Evolutionary conservation across 805 yeast species (phyloP), one percentile per base, ranked within the genome.

Genomic region (Candida boleticola): DNA sequence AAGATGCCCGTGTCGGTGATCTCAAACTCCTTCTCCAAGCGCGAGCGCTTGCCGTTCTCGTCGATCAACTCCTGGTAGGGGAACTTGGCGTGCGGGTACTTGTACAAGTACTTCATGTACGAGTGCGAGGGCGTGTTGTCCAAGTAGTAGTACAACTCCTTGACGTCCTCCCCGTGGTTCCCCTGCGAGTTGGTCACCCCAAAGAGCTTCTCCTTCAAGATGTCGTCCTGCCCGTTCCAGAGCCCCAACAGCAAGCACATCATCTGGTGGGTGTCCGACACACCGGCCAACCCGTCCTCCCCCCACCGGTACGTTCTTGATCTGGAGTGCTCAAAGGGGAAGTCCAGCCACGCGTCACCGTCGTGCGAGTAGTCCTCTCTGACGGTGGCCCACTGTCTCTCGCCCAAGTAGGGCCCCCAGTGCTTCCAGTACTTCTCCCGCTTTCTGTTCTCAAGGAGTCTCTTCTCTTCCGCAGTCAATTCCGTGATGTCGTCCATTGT

Each of bases 131-230:
- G 97, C 10, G 95, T 86, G 64, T 88, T 89, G 66, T 89, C 97
- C 46, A 89, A 73, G 57, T 89, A 89, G 59, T 80, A 89, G 60
- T 86, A 86, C 50, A 82, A 62, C 57, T 86, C 95, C 66, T 89
- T 89, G 46, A 88, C 96, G 61, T 89, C 97, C 60, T 89, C 97
- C 42, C 97, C 97, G 61, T 89, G 97, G 61, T 90, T 90, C 10
- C 97, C 97, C 60, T 89, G 90, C 11, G 87, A 89, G 39, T 95
- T 95, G 21, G 96, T 89, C 30, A 89, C 76, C 2, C 97, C 97
- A 61, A 83, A 89, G 47, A 85, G 71, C 49, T 88, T 82, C 59
- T 89, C 97, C 63, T 89, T 89, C 61, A 89, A 73, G 51, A 88
- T 77, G 33, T 79, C 82, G 64, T 89, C 97, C 51, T 87, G 72